A percentile compares a stretch with the other conserved stretches of the same genome.
Evolutionary conservation across 148 eudicot species (phyloP).

Genomic region (Oxyria digyna): DNA sequence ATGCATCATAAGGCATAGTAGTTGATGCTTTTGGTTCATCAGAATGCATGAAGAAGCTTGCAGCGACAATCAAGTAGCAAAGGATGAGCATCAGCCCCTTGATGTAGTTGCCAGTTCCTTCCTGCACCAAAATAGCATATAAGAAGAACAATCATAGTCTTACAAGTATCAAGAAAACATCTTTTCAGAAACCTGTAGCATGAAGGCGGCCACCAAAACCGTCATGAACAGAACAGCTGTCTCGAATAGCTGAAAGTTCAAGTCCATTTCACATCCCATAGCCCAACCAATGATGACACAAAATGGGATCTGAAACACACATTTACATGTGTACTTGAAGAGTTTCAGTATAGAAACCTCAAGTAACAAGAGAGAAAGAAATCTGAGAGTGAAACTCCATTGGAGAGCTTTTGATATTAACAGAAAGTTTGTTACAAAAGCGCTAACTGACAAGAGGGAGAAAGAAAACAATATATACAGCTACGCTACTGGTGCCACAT

Average conservation of each 20-base stretch:
- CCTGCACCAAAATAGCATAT: constrained; percentile 15
- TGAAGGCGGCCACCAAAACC: constrained; percentile 36
- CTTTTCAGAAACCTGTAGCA: constrained; percentile 36
- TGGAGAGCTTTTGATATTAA: no score
- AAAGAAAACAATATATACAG: no score
- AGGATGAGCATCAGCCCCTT: constrained; percentile 40
- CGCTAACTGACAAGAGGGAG: no score
- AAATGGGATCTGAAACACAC: constrained; percentile 32
- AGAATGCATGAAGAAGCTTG: constrained; percentile 35
- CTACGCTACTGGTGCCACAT: no score
- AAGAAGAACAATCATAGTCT: neutral
- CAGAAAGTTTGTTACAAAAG: no score
- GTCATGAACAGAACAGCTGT: constrained; percentile 43
- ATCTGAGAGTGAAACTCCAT: no score
- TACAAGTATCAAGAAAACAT: neutral
- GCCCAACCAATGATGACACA: constrained; percentile 44
- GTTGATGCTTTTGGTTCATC: constrained; percentile 7
- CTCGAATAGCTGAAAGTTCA: constrained; percentile 43
- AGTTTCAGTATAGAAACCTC: no score
- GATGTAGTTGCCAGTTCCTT: constrained; percentile 35
- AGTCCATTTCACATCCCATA: constrained; percentile 29
- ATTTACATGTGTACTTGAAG: neutral
- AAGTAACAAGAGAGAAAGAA: no score
- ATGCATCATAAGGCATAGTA: neutral
- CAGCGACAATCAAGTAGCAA: constrained; percentile 36